phyloP scores from a whole-genome alignment of 2,329 filamentous ascomycete genomes.

The Ilyonectria mors-panacis region DNA sequence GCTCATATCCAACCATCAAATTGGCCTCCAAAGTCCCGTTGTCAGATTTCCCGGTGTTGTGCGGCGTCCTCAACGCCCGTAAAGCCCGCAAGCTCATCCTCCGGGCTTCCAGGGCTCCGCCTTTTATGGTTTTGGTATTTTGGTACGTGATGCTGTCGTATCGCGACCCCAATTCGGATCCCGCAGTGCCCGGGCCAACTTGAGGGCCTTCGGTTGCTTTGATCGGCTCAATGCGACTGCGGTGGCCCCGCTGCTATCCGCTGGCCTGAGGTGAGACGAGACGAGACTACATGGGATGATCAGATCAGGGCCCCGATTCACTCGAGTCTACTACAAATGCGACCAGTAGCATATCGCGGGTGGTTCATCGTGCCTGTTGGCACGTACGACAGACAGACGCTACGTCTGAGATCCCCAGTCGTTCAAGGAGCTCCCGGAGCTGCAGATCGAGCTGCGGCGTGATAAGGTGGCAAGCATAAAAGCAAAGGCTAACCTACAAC shows the following conservation, averaged over 20 bases:
- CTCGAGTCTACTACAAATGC: background rate
- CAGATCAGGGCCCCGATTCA: conserved; percentile 6
- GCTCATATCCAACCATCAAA: background rate
- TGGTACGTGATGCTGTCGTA: background rate
- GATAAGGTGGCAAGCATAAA: background rate
- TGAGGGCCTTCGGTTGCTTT: conserved; percentile 1
- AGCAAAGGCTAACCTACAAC: background rate
- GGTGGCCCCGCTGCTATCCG: background rate
- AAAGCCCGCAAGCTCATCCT: background rate
- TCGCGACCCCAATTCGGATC: background rate
- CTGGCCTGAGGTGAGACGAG: conserved; percentile 21
- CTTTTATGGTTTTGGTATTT: conserved; percentile 6
- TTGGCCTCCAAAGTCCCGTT: background rate
- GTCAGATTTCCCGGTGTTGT: background rate
- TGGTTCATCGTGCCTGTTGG: background rate
- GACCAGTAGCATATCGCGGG: background rate
- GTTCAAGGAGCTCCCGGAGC: background rate
- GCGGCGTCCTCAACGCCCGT: background rate
- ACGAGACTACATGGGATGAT: conserved; percentile 23
- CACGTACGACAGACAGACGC: background rate
- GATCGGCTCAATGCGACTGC: conserved; percentile 13
- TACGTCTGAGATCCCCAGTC: background rate
- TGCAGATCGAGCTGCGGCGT: background rate
- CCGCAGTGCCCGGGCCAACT: background rate
- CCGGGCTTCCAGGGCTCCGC: background rate